A percentile compares a stretch with the other conserved stretches of the same genome.
Conservation (phyloP, 2,329 filamentous ascomycete species). For the Colletotrichum cereale region DNA sequence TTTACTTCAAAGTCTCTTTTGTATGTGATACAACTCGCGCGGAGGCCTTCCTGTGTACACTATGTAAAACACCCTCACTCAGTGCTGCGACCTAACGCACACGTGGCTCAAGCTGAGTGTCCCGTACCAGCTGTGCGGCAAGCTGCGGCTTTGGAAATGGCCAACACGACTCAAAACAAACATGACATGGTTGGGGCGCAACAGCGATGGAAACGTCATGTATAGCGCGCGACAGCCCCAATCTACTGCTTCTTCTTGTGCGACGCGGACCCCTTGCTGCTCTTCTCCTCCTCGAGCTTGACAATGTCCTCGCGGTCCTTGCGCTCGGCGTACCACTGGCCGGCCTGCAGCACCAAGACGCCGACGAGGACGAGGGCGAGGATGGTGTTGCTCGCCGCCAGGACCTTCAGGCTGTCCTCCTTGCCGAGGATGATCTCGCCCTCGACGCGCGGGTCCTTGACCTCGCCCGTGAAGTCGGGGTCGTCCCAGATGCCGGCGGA, state of each 20-base stretch:
- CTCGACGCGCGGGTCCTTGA: constrained; percentile 55
- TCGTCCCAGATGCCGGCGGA: constrained; percentile 74
- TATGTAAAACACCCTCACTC: background rate
- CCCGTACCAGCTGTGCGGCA: too few species aligned
- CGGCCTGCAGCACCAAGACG: constrained; percentile 91
- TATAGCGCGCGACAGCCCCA: background rate
- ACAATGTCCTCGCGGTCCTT: constrained; percentile 87
- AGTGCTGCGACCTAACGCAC: too few species aligned
- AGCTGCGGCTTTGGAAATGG: background rate
- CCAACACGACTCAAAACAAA: background rate
- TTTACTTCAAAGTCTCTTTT: background rate
- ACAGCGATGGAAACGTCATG: too few species aligned
- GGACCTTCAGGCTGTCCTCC: constrained; percentile 90
- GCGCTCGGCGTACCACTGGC: constrained; percentile 98
- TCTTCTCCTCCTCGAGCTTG: constrained; percentile 67
- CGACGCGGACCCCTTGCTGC: constrained; percentile 15
- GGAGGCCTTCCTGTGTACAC: background rate
- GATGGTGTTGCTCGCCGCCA: constrained; percentile 96
- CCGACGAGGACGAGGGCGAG: constrained; percentile 92
- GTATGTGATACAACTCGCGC: background rate
- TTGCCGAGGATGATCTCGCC: constrained; percentile 79
- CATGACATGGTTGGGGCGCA: background rate
- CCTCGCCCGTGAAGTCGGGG: constrained; percentile 54
- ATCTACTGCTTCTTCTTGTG: constrained; percentile 42
- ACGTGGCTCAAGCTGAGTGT: background rate